Conservation (phyloP, 148 eudicot species). For the Beta vulgaris region DNA sequence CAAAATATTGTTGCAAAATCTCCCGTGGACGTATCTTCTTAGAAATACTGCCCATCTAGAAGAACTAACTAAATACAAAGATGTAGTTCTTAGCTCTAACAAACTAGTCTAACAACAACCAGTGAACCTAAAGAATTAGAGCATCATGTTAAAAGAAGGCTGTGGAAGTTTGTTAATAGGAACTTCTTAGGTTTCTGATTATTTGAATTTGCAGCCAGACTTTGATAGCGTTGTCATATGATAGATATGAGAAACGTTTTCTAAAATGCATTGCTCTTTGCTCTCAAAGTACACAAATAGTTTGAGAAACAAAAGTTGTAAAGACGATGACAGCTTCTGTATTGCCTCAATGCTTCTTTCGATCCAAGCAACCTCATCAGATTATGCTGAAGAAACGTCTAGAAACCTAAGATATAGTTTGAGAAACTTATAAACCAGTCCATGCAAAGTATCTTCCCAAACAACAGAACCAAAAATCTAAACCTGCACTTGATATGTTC, state of each 20-base stretch:
- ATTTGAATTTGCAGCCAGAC: background rate
- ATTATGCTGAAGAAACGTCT: background rate
- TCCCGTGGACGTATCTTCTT: too few relatives aligned
- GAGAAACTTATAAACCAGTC: too few relatives aligned
- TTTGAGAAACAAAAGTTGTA: background rate
- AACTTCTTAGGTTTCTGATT: background rate
- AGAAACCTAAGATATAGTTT: too few relatives aligned
- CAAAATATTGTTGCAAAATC: background rate
- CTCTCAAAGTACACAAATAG: background rate
- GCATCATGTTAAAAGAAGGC: background rate
- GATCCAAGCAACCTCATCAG: background rate
- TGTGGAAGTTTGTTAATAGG: background rate
- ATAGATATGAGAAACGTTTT: background rate
- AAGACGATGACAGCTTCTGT: background rate
- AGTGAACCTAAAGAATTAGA: background rate
- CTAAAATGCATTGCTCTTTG: background rate
- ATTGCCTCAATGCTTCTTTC: background rate
- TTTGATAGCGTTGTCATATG: background rate
- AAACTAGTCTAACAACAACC: background rate
- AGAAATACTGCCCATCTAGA: background rate
- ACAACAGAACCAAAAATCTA: background rate
- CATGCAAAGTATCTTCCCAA: too few relatives aligned
- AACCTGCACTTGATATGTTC: background rate
- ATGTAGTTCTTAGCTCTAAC: too few relatives aligned
- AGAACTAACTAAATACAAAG: background rate